A percentile compares a stretch with the other conserved stretches of the same genome.
Conservation (phyloP, 1,284 basidiomycete species). For the Coniferiporia sulphurascens region DNA sequence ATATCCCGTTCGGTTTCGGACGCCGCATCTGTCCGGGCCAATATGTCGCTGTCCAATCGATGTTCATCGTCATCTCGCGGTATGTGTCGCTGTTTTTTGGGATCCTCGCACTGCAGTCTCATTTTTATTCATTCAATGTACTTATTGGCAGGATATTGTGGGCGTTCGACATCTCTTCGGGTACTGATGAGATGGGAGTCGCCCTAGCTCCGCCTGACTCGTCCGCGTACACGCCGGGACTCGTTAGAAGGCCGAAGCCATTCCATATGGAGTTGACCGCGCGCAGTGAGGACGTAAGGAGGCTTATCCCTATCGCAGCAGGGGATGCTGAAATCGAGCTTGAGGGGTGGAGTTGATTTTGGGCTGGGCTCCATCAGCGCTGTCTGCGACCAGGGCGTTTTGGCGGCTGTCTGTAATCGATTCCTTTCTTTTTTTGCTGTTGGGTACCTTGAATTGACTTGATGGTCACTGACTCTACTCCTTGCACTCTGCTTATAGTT, state of each 20-base stretch:
- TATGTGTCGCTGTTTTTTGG: background rate
- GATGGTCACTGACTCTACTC: too few species aligned
- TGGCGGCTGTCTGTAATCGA: background rate
- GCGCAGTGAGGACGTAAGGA: background rate
- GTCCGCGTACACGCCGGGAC: background rate
- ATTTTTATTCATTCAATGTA: background rate
- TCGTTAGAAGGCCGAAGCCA: background rate
- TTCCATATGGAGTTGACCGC: background rate
- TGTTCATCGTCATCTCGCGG: slow-evolving; percentile 16
- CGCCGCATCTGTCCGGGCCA: slow-evolving; percentile 18
- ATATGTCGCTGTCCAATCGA: slow-evolving; percentile 10
- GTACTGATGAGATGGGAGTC: background rate
- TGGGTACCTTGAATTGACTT: too few species aligned
- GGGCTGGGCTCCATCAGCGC: background rate
- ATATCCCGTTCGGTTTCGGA: slow-evolving; percentile 21
- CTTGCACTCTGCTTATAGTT: too few species aligned
- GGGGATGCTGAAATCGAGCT: slow-evolving; percentile 1
- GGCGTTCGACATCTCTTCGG: background rate
- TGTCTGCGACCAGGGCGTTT: background rate
- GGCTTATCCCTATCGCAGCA: background rate
- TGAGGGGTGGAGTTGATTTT: background rate
- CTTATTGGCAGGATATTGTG: background rate
- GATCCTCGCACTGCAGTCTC: background rate
- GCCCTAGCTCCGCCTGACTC: background rate
- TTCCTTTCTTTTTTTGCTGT: too few species aligned